Conservation (phyloP, 1,139 yeast species). For the Debaryomyces fabryi region DNA sequence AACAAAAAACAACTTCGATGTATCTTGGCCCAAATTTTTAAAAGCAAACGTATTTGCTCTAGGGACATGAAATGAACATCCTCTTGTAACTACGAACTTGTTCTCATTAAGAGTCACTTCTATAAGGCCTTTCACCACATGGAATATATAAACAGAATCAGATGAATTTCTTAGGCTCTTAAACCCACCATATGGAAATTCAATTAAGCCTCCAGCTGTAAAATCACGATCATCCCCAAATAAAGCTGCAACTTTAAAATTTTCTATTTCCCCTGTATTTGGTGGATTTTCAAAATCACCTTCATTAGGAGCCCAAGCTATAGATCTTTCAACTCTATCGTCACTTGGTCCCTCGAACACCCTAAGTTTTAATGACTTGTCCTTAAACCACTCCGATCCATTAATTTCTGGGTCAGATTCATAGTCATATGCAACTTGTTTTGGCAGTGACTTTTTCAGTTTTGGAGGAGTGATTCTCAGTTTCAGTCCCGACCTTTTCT, state of each 20-base stretch:
- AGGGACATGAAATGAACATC: conserved; percentile 84
- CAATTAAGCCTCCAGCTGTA: conserved; percentile 77
- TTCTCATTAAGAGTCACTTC: conserved; percentile 67
- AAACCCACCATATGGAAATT: conserved; percentile 63
- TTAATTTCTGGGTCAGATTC: conserved; percentile 46
- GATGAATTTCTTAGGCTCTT: conserved; percentile 68
- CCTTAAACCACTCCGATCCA: conserved; percentile 60
- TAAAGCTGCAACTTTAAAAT: conserved; percentile 64
- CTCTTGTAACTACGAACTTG: conserved; percentile 64
- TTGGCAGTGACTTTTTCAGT: conserved; percentile 14
- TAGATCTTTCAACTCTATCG: conserved; percentile 47
- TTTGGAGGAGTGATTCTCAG: conserved; percentile 17
- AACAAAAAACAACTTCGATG: conserved; percentile 73
- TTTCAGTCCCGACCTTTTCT: conserved; percentile 17
- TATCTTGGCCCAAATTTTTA: conserved; percentile 56
- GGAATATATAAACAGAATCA: conserved; percentile 72
- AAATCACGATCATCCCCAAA: conserved; percentile 68
- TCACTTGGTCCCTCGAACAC: conserved; percentile 58
- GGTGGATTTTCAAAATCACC: conserved; percentile 48
- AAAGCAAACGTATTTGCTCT: conserved; percentile 72
- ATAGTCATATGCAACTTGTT: conserved; percentile 29
- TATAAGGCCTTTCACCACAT: conserved; percentile 68
- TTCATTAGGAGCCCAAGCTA: conserved; percentile 73
- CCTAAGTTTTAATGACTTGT: conserved; percentile 49
- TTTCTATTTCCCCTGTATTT: conserved; percentile 50